Percentiles rank a stretch among this genome's conserved stretches.
Evolutionary conservation across 352 stramenopile genomes (phyloP).

Genomic region (Phytophthora idaei): DNA sequence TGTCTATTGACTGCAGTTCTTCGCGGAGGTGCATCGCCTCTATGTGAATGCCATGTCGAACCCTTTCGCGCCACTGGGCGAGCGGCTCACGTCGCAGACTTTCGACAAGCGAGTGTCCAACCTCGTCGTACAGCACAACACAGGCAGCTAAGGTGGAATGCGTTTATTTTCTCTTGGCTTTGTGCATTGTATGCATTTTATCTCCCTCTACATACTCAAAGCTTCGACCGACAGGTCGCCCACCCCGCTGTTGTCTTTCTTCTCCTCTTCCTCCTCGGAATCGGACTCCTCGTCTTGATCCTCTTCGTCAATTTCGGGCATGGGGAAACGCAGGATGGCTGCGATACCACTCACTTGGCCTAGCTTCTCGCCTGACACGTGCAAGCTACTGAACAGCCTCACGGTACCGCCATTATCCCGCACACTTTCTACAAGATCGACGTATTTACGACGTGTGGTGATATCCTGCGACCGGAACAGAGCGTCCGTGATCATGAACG

Average conservation of each 20-base stretch:
- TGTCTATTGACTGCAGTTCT: slow-evolving; percentile 57
- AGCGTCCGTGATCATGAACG: slow-evolving; percentile 95
- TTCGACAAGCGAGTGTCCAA: slow-evolving; percentile 85
- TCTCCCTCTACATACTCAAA: slow-evolving; percentile 54
- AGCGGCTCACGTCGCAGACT: slow-evolving; percentile 77
- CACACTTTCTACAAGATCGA: slow-evolving; percentile 94
- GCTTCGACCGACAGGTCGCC: slow-evolving; percentile 71
- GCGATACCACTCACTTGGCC: slow-evolving; percentile 95
- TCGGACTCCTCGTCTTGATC: slow-evolving; percentile 73
- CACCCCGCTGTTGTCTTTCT: slow-evolving; percentile 53
- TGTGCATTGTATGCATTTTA: slow-evolving; percentile 18
- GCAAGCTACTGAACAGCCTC: slow-evolving; percentile 94
- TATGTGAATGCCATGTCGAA: slow-evolving; percentile 91
- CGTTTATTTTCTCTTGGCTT: slow-evolving; percentile 5
- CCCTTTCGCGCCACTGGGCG: slow-evolving; percentile 79
- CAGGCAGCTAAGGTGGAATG: slow-evolving; percentile 30
- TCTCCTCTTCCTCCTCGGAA: slow-evolving; percentile 44
- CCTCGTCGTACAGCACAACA: slow-evolving; percentile 80
- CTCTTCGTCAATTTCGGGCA: slow-evolving; percentile 96
- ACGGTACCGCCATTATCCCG: slow-evolving; percentile 91
- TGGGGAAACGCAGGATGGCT: slow-evolving; percentile 95
- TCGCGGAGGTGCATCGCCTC: slow-evolving; percentile 81
- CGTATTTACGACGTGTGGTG: slow-evolving; percentile 90
- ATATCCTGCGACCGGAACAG: slow-evolving; percentile 94
- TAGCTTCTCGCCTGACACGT: slow-evolving; percentile 96